Conservation (phyloP, 2,329 filamentous ascomycete species). For the Fusarium sp. region DNA sequence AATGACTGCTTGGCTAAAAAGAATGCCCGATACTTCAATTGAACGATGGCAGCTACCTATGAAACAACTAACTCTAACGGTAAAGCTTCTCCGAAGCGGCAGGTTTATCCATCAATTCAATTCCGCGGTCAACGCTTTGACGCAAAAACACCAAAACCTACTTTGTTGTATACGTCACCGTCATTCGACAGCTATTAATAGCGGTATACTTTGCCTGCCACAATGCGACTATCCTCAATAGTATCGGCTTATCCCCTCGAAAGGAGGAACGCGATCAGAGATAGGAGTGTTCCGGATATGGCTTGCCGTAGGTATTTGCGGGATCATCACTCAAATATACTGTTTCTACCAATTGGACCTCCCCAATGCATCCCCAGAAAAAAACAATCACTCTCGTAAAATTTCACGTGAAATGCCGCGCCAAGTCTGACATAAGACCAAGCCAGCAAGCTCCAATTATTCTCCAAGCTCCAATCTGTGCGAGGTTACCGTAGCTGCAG, state of each 20-base stretch:
- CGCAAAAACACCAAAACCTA: constrained; percentile 7
- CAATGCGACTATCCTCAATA: constrained; percentile 23
- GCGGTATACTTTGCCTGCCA: constrained; percentile 21
- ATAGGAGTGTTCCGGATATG: constrained; percentile 18
- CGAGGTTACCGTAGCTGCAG: constrained; percentile 21
- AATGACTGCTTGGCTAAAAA: constrained; percentile 7
- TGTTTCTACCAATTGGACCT: constrained; percentile 15
- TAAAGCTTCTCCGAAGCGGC: constrained; percentile 12
- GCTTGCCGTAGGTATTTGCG: constrained; percentile 10
- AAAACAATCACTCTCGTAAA: constrained; percentile 13
- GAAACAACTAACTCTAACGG: constrained; percentile 13
- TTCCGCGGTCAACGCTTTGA: neutral
- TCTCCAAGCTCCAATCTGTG: too few species aligned
- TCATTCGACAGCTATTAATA: constrained; percentile 17
- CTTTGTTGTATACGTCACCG: constrained; percentile 13
- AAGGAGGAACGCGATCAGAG: constrained; percentile 16
- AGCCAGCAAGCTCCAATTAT: constrained; percentile 15
- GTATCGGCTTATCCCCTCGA: constrained; percentile 28
- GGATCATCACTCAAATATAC: constrained; percentile 16
- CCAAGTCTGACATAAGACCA: constrained; percentile 22
- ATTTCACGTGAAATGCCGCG: neutral
- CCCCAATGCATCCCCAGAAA: neutral
- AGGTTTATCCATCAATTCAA: constrained; percentile 11
- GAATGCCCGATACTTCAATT: neutral
- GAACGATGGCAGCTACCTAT: constrained; percentile 7